These are phyloP conservation scores for Mycena vulgaris DNA, from an alignment of 768 basidiomycete species.

Conservation along the genomic window DNA sequence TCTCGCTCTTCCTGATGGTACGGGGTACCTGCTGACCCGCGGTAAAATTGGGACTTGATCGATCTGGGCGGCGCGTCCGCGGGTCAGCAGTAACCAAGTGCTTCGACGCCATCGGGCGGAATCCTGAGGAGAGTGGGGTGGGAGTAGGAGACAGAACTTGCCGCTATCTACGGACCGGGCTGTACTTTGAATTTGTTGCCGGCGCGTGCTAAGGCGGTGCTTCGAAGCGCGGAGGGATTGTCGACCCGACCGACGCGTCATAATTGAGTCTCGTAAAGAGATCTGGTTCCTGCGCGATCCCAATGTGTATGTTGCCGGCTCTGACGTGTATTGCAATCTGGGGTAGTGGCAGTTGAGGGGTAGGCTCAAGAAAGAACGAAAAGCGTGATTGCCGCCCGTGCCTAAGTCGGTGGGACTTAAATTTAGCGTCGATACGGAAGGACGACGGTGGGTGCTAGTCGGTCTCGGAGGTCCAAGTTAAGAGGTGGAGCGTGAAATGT, in stretches of 20 bases:
- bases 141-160: conserved; percentile 7
- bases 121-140: not conserved
- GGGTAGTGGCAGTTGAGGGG: not conserved
- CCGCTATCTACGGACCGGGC: conserved; percentile 21
- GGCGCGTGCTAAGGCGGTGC: conserved; percentile 1
- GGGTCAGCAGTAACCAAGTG: conserved; percentile 19
- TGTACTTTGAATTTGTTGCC: conserved; percentile 8
- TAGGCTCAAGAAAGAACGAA: no score
- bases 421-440: not conserved
- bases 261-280: not conserved
- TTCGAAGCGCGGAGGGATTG: conserved; percentile 27
- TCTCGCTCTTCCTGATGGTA: not conserved
- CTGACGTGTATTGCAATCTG: conserved; percentile 13
- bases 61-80: no score
- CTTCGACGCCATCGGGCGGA: not conserved
- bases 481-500: no score
- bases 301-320: conserved; percentile 11
- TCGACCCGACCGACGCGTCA: conserved; percentile 20
- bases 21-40: not conserved
- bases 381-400: not conserved
- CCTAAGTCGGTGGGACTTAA: not conserved
- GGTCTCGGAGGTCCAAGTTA: no score
- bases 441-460: no score
- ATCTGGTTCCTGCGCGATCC: conserved; percentile 12
- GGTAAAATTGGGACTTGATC: not conserved